Base-by-base conservation (phyloP, 2,329 filamentous ascomycete species). In the Fusarium sp. region DNA sequence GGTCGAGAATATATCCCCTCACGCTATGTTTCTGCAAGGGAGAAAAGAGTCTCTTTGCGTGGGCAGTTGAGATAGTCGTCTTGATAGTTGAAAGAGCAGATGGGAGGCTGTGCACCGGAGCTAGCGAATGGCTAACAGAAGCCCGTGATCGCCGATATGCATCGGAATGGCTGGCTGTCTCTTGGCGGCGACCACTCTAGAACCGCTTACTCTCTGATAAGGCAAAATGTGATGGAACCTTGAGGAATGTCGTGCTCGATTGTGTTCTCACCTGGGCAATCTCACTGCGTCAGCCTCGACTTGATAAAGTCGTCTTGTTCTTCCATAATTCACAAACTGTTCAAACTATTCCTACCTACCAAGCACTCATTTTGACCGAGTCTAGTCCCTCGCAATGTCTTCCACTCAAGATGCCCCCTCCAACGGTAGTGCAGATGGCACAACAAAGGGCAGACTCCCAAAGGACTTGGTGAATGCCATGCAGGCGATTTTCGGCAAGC, bases 401-500 rank as follows among this genome's bases (percentile, higher is more conserved):
- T 29, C 56, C 6, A 11, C 42, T 47, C 42, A 47, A 27, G 40
- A 58, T 42, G 27, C 2, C 36, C 8, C 18, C 16, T 58, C 62
- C n/a, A 33, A 42, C 5, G 36, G 8, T 9, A 22, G 25, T n/a
- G 20, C 36, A 13, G 36, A 33, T 14, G 18, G 25, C 10, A 29
- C 31, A 14, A 14, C 64, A 5, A 40, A 65, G 7, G 63, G 54
- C 2, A 36, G 47, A 14, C 69, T 71, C 16, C 54, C 63, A 1
- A 27, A 71, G 10, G 20, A 71, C 9, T 58, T 71, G 52, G 68
- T 71, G 16, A 59, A 71, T 60, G 63, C 57, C 10, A 71, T 71
- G 68, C 69, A 71, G n/a, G 35, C 40, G 5, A 56, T 73, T 4
- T 73, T 73, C 8, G 70, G 70, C 10, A 73, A 73, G 27, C 70